Base-by-base conservation (phyloP, 495 filamentous ascomycete species). In the Astrocystis sublimbata region DNA sequence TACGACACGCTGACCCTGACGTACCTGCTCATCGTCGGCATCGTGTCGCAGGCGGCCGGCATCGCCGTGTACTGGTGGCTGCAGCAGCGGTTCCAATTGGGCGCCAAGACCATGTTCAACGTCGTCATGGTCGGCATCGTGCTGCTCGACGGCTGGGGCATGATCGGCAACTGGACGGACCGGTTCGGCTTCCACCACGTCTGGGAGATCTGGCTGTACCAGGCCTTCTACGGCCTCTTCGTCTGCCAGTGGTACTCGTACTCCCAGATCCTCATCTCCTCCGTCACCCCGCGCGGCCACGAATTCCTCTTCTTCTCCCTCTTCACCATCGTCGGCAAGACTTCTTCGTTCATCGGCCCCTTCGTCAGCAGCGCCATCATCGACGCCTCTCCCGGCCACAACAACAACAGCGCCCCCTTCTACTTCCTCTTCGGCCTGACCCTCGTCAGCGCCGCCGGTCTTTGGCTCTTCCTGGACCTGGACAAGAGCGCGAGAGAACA, bases 231-330 rank as follows among this genome's bases (percentile, higher is more conserved):
- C 68, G 86, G 86, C 6, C 76, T 88, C 21, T 82, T 87, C 63
- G 81, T 89, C 21, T 88, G 86, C 63, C 85, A 86, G 2, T 88
- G 86, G 86, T 88, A 88, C 73, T 85, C 83, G 38, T 89, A 88
- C 71, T 82, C 78, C 4, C 85, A 87, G 66, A 88, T 85, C 70
- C 85, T 89, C 83, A 88, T 89, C 63, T 83, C 81, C 0, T 86
- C 87, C 64, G 84, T 89, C 33, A 86, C 84, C 0, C 86, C 86
- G 0, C 76, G 84, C 8, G 86, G 86, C 41, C 81, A 86, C 59
- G 86, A 88, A 58, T 87, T 88, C 67, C 70, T 88, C 0, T 89
- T 88, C 76, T 89, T 89, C 78, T 83, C 79, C 47, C 75, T 89
- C 2, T 88, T 88, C 72, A 83, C 78, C 61, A 87, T 87, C 64